A percentile compares a stretch with the other conserved stretches of the same genome.
Evolutionary conservation across 1,139 yeast species (phyloP).

Genomic region (Diutina sp.): DNA sequence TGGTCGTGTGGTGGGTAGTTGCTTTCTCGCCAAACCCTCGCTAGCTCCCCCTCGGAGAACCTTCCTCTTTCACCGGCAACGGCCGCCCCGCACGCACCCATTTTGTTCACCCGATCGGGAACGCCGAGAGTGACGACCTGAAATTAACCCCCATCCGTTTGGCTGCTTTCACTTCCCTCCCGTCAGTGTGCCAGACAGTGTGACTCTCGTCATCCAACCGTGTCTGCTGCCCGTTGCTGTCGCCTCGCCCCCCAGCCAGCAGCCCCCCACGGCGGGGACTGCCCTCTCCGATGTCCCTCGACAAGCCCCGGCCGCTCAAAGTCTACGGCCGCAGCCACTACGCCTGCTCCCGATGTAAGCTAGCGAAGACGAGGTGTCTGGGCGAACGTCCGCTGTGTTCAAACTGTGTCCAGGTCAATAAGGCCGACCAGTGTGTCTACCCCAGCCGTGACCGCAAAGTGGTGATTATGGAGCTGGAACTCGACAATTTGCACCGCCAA

Average conservation of each 20-base stretch:
- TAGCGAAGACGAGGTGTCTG: slow-evolving; percentile 26
- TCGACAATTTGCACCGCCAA: slow-evolving; percentile 27
- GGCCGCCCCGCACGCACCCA: background rate
- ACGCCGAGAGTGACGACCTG: background rate
- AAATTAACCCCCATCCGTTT: background rate
- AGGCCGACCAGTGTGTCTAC: slow-evolving; percentile 28
- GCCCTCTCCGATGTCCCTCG: background rate
- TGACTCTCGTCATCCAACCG: background rate
- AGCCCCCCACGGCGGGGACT: background rate
- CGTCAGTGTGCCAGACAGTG: background rate
- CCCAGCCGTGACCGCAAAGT: slow-evolving; percentile 39
- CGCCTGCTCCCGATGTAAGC: slow-evolving; percentile 27
- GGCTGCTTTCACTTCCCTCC: background rate
- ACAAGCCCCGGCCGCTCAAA: slow-evolving; percentile 22
- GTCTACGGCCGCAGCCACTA: slow-evolving; percentile 29
- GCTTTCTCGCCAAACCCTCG: background rate
- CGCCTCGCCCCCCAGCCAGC: background rate
- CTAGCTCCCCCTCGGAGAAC: background rate
- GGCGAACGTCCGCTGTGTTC: slow-evolving; percentile 32
- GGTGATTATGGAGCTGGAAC: slow-evolving; percentile 38
- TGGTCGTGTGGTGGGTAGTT: no score
- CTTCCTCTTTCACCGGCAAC: background rate
- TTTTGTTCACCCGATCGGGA: background rate
- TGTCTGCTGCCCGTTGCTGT: background rate
- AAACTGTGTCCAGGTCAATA: slow-evolving; percentile 22